Base-by-base conservation (phyloP, 768 basidiomycete species). In the Auricularia heimuer region DNA sequence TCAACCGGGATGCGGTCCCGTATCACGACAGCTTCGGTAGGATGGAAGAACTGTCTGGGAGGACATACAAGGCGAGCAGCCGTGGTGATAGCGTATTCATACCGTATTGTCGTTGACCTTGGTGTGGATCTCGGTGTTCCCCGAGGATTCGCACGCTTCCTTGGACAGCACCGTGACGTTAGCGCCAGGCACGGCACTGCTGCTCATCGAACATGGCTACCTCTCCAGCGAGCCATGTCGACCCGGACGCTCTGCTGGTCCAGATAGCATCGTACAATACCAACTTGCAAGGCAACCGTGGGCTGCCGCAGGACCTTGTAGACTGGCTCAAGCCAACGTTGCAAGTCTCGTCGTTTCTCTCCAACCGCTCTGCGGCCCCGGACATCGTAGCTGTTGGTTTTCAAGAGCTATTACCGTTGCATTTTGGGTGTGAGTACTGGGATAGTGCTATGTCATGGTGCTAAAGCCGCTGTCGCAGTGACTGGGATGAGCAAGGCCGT, bases 251-350 rank as follows among this genome's bases (percentile, higher is more conserved):
- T 7, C 51, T 65, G 16, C 54, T 90, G 63, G 86, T 93, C 4
- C 91, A 92, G 71, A 86, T 93, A 63, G 89, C 89, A 11, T 86
- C 92, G 3, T 97, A 94, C 78, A 97, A 97, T 72, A 93, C 93
- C 4, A 94, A 94, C 71, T 79, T 95, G 6, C 93, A 94, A 74
- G 89, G 87, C 4, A 80, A 84, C 18, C 75, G 78, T 34, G 88
- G 87, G 11, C 68, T 91, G 35, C 89, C 90, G 0, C 90, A 94
- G 73, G 88, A 95, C 71, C 82, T 98, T 58, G 90, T 94, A 3
- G 89, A 92, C 77, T 98, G 95, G 95, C 83, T 98, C 33, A 80
- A 85, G 3, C 93, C 94, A 35, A 90, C 90, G 0, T 75, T 94
- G 8, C 85, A 86, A 65, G 88, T 90, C 7, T 88, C 90, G 44